phyloP scores from a whole-genome alignment of 192 early-diverging fungal genomes.

The Fimicolochytrium jonesii region DNA sequence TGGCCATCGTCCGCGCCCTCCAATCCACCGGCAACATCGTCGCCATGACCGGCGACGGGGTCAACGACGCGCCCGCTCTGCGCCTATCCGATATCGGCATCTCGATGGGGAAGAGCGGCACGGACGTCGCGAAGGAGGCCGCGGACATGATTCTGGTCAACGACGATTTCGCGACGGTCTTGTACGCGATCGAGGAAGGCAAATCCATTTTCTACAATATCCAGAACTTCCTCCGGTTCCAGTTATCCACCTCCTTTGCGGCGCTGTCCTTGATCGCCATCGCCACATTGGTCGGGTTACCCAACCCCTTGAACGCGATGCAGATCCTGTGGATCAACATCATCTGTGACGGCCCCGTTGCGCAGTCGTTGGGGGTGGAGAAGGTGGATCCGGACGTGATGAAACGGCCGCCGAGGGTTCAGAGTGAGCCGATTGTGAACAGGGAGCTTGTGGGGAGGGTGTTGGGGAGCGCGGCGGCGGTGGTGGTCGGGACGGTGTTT shows the following conservation, averaged over 20 bases:
- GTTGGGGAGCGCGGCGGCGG: constrained; percentile 69
- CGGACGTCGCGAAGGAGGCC: constrained; percentile 94
- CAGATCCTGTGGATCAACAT: constrained; percentile 99
- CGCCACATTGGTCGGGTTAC: constrained; percentile 77
- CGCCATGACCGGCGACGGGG: constrained; percentile 96
- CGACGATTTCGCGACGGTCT: constrained; percentile 90
- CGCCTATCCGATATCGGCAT: constrained; percentile 93
- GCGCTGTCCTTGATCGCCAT: constrained; percentile 86
- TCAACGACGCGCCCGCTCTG: constrained; percentile 94
- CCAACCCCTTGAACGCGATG: constrained; percentile 96
- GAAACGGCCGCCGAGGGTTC: constrained; percentile 75
- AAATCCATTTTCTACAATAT: constrained; percentile 98
- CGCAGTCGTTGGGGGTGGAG: constrained; percentile 95
- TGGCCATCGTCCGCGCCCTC: constrained; percentile 83
- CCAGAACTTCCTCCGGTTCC: constrained; percentile 94
- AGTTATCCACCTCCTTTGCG: constrained; percentile 89
- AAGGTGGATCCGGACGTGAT: constrained; percentile 88
- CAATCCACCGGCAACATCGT: constrained; percentile 83
- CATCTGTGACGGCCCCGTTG: constrained; percentile 96
- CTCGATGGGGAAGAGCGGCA: constrained; percentile 92
- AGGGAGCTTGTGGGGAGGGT: constrained; percentile 67
- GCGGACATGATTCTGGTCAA: constrained; percentile 96
- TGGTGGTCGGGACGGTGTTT: constrained; percentile 82
- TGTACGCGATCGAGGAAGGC: constrained; percentile 94
- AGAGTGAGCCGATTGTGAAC: constrained; percentile 78